Conservation (phyloP, 2,329 filamentous ascomycete species). For the Alternaria angustiovoidea region DNA sequence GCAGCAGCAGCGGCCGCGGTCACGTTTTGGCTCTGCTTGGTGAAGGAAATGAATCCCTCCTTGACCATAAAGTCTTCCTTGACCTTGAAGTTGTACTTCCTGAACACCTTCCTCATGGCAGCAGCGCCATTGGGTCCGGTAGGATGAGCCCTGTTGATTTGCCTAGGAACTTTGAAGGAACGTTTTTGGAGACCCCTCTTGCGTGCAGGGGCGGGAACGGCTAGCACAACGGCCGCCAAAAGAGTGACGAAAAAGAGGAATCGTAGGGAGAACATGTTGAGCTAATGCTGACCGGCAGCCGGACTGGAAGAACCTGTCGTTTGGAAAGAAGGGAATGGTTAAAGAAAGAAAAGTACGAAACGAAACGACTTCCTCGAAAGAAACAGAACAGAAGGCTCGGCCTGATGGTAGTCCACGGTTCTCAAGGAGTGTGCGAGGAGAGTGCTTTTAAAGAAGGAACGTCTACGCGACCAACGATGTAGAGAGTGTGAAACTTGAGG, state of each 20-base stretch:
- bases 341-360: conserved; percentile 32
- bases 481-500: conserved; percentile 28
- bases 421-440: conserved; percentile 37
- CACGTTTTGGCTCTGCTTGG: conserved; percentile 23
- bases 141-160: conserved; percentile 64
- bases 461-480: conserved; percentile 18
- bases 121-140: conserved; percentile 62
- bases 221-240: conserved; percentile 57
- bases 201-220: conserved; percentile 52
- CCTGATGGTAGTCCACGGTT: conserved; percentile 38
- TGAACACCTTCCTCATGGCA: conserved; percentile 71
- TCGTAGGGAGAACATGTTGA: conserved; percentile 48
- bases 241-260: conserved; percentile 58
- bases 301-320: conserved; percentile 32
- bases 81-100: conserved; percentile 67
- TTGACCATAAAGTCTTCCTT: conserved; percentile 29
- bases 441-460: conserved; percentile 39
- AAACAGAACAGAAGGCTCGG: conserved; percentile 39
- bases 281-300: conserved; percentile 51
- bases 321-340: conserved; percentile 27
- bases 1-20: conserved; percentile 36
- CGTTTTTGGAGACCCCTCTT: conserved; percentile 56
- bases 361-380: conserved; percentile 29
- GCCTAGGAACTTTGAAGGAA: conserved; percentile 69
- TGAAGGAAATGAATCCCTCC: conserved; percentile 52